Evolutionary conservation across 352 stramenopile genomes (phyloP), one percentile per base, ranked within the genome.

Genomic region (Globisporangium middletonii): DNA sequence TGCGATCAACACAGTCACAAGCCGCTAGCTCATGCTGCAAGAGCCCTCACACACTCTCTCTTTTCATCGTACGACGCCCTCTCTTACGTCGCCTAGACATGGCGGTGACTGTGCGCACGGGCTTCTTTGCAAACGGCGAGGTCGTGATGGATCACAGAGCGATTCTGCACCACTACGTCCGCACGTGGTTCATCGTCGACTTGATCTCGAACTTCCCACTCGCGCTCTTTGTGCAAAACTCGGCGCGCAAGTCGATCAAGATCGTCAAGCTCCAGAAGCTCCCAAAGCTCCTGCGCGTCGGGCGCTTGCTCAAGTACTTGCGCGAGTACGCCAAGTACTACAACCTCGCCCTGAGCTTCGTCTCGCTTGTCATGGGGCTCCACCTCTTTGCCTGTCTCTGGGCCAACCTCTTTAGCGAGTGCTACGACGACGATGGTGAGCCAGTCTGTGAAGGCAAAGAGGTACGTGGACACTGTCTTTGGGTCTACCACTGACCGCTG

Each of bases 321-420:
- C 75, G 79, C 51, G 77, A 90, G 64, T 91, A 91, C 59, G 83
- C 81, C 57, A 91, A 92, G 67, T 93, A 89, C 59, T 93, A 89
- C 65, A 88, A 94, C 53, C 68, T 91, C 26, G 73, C 79, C 13
- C 61, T 92, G 23, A 91, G 77, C 52, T 77, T 92, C 38, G 50
- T 89, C 2, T 72, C 65, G 7, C 76, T 94, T 11, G 63, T 78
- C 50, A 75, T 89, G 60, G 80, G 77, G 0, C 66, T 91, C 23
- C 79, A 89, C 51, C 66, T 89, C 28, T 88, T 91, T 33, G 72
- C 83, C 27, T 92, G 82, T 47, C 37, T 90, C 12, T 92, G 82
- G 82, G 82, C 72, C 2, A 85, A 68, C 56, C 53, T 87, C 8
- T 89, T 92, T 57, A 88, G 79, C 27, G 72, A 88, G 42, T 92